Evolutionary conservation across 164 flowering plant species (phyloP), one percentile per base, ranked within the genome.

Genomic region (Annona squamosa): DNA sequence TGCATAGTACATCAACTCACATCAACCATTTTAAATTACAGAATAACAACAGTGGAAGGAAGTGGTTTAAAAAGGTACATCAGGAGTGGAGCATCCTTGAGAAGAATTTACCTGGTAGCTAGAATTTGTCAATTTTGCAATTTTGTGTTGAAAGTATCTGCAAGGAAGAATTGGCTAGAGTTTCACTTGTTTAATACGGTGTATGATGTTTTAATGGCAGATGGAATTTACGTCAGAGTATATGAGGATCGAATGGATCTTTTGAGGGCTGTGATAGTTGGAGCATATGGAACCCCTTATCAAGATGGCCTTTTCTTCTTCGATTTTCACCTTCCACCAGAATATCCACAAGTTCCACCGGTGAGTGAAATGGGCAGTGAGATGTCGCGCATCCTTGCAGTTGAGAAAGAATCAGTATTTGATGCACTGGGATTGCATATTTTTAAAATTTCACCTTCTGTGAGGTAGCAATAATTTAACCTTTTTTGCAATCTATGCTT

Each of bases 261-360:
- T 44, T 72, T 96, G 76, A 89, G 98, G 81, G 98, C 97, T 46
- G 97, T 86, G 19, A 91, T 96, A 67, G 91, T 88, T 77, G 99
- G 99, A 79, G 94, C 98, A 72, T 92, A 91, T 82, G 99, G 97
- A 69, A 92, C 99, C 59, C 99, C 99, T 63, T 96, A 96, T 77
- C 99, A 96, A 82, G 99, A 96, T 85, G 99, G 99, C n/a, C 90
- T 96, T 68, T 96, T 93, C 83, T 88, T 96, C 85, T 96, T 96
- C 79, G 99, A 96, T 80, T 92, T 96, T 80, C 91, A 91, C 74
- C 98, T 96, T 80, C 97, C 99, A 17, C 90, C 93, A 44, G 97
- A 92, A 63, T 96, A 93, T 78, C 99, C 99, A 37, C 86, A 85
- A 82, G 93, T 88, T 76, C 98, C 99, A 71, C 98, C 97, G 43